Evolutionary conservation across 495 filamentous ascomycete species (phyloP), one percentile per base, ranked within the genome.

Genomic region (Podospora australis): DNA sequence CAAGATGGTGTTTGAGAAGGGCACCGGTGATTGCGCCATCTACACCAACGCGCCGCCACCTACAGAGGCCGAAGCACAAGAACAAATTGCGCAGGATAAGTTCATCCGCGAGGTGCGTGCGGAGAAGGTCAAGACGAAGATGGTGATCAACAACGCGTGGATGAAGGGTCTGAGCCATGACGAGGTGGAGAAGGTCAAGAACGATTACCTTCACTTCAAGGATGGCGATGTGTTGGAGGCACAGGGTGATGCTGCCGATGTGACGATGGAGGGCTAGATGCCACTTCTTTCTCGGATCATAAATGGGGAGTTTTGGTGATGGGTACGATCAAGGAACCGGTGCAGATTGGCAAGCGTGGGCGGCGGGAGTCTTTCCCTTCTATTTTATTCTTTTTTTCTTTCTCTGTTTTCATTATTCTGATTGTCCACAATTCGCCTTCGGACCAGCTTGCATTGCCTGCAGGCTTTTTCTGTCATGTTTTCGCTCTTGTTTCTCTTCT

Each of bases 121-220:
- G 7, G 78, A 86, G 48, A 69, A 71, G 48, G 82, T 86, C 62
- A 73, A 73, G 49, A 84, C 91, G 66, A 82, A 82, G 63, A 77
- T 88, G 48, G 72, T 89, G 16, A 80, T 81, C 56, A 89, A 88
- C 61, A 84, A 82, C 44, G 65, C 64, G 22, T 91, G 86, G 83
- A 88, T 90, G 70, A 82, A 81, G 53, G 81, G 75, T 9, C 60
- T 84, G 36, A 81, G 75, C 63, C 80, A 80, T 46, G 84, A 86
- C 40, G 75, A 86, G 43, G 86, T 90, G 30, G 80, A 88, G 48
- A 77, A 77, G 52, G 73, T 71, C 16, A 88, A 87, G 50, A 71
- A 79, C 52, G 74, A 74, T 3, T 88, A 80, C 66, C 57, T 67
- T 54, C 71, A 65, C 54, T 78, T 71, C 71, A 67, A 65, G 36